Base-by-base conservation (phyloP, 768 basidiomycete genomes). In the Boletus rubescentipes region DNA sequence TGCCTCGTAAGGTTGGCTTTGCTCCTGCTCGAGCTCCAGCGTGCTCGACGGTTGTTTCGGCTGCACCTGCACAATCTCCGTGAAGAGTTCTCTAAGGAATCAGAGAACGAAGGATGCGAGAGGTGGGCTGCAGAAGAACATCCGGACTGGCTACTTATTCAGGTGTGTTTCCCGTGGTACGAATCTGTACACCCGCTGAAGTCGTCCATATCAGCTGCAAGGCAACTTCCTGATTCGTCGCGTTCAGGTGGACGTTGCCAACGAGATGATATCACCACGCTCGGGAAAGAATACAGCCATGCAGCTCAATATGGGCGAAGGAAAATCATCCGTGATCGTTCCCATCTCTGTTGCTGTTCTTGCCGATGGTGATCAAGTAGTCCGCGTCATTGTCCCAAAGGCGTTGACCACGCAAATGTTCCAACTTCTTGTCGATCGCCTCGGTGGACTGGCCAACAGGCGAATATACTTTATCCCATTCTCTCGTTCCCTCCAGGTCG, bases 261-360 rank as follows among this genome's bases (percentile, higher is more conserved):
- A 59, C 4, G 73, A 80, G 45, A 82, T 83, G 82, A 77, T 79
- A 21, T 48, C 61, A 0, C 80, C 82, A 0, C 51, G 49, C 1
- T 71, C 65, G 0, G 52, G 55, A 3, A 15, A 57, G 9, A 83
- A 77, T 44, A 74, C 75, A 0, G 62, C 72, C 7, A 66, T 78
- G 29, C 81, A 83, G 37, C 73, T 83, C 15, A 81, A 82, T 47
- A 83, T 83, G 81, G 81, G 81, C 4, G 81, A 83, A 51, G 82
- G 81, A 2, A 83, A 83, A 54, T 72, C 74, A 8, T 75, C 73
- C 0, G 75, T 75, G 1, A 75, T 83, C 18, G 71, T 82, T 2
- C 82, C 82, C 0, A 66, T 82, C 30, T 64, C 73, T 1, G 67
- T 72, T 0, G 60, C 71, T 4, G 58, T 62, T 5, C 68, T 83